phyloP scores from a whole-genome alignment of 2,329 filamentous ascomycete species.

The Monilinia aucupariae region DNA sequence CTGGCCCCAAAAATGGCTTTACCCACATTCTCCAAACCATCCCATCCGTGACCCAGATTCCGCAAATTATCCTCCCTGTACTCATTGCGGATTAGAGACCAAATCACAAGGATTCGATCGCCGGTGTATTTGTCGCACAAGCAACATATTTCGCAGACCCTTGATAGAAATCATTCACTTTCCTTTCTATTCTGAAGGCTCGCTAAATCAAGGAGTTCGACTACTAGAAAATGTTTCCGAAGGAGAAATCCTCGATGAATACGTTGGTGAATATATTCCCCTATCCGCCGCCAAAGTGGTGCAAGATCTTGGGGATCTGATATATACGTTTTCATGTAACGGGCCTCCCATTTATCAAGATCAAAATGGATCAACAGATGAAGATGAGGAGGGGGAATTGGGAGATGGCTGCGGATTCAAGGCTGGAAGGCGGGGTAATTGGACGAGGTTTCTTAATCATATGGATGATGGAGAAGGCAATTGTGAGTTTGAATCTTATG shows the following conservation, averaged over 20 bases:
- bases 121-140: background rate
- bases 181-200: background rate
- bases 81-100: background rate
- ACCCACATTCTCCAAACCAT: background rate
- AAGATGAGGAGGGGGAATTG: background rate
- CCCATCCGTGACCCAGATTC: background rate
- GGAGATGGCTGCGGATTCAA: background rate
- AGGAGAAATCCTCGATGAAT: background rate
- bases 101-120: background rate
- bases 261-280: background rate
- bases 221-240: background rate
- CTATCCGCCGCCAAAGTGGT: fast-evolving
- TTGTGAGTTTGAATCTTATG: background rate
- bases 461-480: background rate
- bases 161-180: background rate
- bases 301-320: background rate
- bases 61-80: background rate
- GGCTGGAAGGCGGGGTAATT: background rate
- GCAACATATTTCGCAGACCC: background rate
- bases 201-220: background rate
- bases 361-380: too few relatives aligned
- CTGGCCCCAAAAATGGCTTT: background rate
- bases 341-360: background rate
- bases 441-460: background rate
- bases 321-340: background rate